Base-by-base conservation (phyloP, 2,329 filamentous ascomycete species). In the Bipolaris oryzae region DNA sequence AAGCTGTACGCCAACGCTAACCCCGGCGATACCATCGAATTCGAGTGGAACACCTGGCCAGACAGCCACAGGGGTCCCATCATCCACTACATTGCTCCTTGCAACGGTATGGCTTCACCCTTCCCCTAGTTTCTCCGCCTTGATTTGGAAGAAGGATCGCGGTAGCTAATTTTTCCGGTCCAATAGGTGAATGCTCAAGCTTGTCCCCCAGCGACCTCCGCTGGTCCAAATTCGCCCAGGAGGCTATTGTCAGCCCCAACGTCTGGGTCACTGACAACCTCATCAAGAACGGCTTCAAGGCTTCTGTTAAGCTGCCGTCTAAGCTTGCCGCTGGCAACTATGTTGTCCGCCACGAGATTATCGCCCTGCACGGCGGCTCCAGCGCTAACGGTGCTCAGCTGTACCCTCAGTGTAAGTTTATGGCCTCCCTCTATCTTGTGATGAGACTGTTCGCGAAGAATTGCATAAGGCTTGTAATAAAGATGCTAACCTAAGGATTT, bases 331-430 rank as follows among this genome's bases (percentile, higher is more conserved):
- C 79, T 0, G 83, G 83, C 2, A 78, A 81, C 61, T 85, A 85
- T 55, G 81, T 86, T 39, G 71, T 85, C 35, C 77, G 84, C 10
- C 82, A 85, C 62, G 84, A 85, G 70, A 77, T 79, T 45, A 80
- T 81, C 51, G 83, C 78, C 10, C 72, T 84, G 15, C 82, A 84
- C 53, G 69, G 73, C 0, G 77, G 74, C 1, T 53, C 66, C 13
- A 76, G 73, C 7, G 69, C 73, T 3, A 80, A 82, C 53, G 81
- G 81, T 31, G 82, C 82, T 3, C 83, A 81, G 76, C 75, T 77
- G 70, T 84, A 81, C 68, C 81, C 77, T 44, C 79, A 83, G 71
- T 85, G 83, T 57, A 49, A 16, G 54, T 49, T 6, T 1, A 13
- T 25, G 25, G 3, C 7, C n/a, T 4, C 10, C 18, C 20, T 2